Conservation (phyloP, 176 grass and related monocot species). For the Tillandsia fasciculata region DNA sequence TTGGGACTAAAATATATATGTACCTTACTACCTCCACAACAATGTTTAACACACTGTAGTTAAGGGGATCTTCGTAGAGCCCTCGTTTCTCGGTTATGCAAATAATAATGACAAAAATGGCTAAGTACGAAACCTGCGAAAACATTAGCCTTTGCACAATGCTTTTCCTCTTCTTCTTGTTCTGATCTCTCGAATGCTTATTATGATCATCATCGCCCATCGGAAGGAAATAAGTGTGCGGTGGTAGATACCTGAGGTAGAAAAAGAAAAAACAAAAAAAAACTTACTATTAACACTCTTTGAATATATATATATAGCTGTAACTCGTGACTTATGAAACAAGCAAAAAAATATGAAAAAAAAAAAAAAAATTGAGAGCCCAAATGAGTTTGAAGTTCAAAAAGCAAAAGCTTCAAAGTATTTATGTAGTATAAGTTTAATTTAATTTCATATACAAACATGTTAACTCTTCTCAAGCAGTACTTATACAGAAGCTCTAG, state of each 20-base stretch:
- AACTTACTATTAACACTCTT: no score
- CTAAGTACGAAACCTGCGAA: neutral
- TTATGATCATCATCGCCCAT: neutral
- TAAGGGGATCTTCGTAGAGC: constrained; percentile 4
- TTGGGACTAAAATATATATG: neutral
- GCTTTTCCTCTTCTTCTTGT: neutral
- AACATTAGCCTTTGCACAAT: neutral
- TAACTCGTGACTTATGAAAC: no score
- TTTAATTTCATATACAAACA: no score
- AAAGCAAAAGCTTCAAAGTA: no score
- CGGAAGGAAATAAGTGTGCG: neutral
- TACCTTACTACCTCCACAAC: constrained; percentile 12
- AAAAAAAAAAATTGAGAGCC: no score
- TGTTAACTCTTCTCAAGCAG: no score
- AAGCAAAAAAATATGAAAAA: no score
- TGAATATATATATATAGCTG: no score
- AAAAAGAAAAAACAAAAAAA: neutral
- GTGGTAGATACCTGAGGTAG: neutral
- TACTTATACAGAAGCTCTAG: no score
- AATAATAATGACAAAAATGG: constrained; percentile 1
- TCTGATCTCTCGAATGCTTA: neutral
- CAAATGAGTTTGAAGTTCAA: no score
- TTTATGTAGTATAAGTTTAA: no score
- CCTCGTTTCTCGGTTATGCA: constrained; percentile 4
- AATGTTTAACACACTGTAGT: constrained; percentile 15